A percentile compares a stretch with the other conserved stretches of the same genome.
phyloP scores from a whole-genome alignment of 106 monocot species.

The Narthecium ossifragum region DNA sequence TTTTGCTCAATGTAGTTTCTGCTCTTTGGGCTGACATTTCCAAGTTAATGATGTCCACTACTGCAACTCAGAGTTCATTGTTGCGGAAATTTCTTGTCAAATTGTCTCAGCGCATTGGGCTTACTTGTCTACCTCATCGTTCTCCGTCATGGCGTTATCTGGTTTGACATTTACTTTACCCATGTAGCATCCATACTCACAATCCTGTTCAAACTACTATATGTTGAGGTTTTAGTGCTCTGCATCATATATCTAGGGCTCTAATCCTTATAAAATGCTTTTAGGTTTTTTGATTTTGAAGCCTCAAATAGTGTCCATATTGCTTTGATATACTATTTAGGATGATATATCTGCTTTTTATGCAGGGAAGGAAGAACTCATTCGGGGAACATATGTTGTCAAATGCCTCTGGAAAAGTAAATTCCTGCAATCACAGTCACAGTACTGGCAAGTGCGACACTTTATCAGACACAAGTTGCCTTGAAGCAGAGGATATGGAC shows the following conservation, averaged over 20 bases:
- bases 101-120: conserved; percentile 73
- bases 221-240: too few species aligned
- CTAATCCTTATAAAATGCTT: too few species aligned
- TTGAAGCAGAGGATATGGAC: conserved; percentile 68
- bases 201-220: too few species aligned
- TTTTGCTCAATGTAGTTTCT: conserved; percentile 41
- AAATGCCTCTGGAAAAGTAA: conserved; percentile 10
- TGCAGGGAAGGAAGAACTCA: conserved; percentile 52
- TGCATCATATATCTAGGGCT: too few species aligned
- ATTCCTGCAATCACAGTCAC: conserved; percentile 11
- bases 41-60: conserved; percentile 54
- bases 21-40: conserved; percentile 65
- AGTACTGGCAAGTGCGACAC: conserved; percentile 1
- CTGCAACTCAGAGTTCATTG: conserved; percentile 62
- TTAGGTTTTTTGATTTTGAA: background rate
- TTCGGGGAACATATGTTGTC: conserved; percentile 36
- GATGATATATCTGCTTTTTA: background rate
- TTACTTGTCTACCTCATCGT: conserved; percentile 84
- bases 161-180: conserved; percentile 32
- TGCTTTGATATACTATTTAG: too few species aligned
- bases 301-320: background rate
- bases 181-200: too few species aligned
- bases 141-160: conserved; percentile 64
- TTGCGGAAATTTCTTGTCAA: conserved; percentile 89
- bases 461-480: conserved; percentile 10